A percentile compares a stretch with the other conserved stretches of the same genome.
Evolutionary conservation across 768 basidiomycete species (phyloP).

Genomic region (Hygrocybe coccinea): DNA sequence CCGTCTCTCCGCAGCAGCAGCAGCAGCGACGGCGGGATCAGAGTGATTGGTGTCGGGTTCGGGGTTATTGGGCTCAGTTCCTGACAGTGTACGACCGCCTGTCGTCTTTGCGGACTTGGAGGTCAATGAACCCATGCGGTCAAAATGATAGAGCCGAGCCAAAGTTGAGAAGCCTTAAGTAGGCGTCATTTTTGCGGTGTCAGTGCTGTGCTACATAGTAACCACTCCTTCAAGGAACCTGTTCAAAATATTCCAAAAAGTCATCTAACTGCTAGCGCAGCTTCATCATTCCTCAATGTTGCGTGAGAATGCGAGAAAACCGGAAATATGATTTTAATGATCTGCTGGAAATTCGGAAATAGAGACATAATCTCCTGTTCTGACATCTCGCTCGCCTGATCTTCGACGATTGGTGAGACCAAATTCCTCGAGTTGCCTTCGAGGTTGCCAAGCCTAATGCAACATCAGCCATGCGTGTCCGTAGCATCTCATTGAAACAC

Average conservation of each 20-base stretch:
- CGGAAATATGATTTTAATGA: slow-evolving; percentile 16
- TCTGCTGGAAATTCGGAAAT: slow-evolving; percentile 27
- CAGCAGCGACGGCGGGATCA: slow-evolving; percentile 52
- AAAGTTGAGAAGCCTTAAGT: no score
- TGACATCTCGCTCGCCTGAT: slow-evolving; percentile 18
- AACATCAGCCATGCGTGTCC: slow-evolving; percentile 6
- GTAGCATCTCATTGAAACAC: slow-evolving; percentile 10
- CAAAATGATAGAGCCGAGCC: background rate
- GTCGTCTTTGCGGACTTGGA: slow-evolving; percentile 37
- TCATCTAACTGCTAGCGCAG: no score
- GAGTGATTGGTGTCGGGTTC: slow-evolving; percentile 33
- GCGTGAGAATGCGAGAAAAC: background rate
- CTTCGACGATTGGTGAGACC: slow-evolving; percentile 7
- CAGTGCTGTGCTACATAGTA: background rate
- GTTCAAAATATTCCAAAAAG: background rate
- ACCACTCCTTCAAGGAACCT: background rate
- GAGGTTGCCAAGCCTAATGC: slow-evolving; percentile 52
- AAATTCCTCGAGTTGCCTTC: slow-evolving; percentile 44
- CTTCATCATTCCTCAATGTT: background rate
- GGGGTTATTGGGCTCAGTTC: background rate
- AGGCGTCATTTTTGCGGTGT: background rate
- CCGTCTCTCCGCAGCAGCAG: slow-evolving; percentile 60
- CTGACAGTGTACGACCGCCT: background rate
- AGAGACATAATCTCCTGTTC: slow-evolving; percentile 44
- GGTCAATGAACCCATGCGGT: slow-evolving; percentile 50